Percentiles rank a stretch among this genome's conserved stretches.
These are phyloP conservation scores for Lycium barbarum DNA, from an alignment of 257 asterid genomes.

Conservation along the genomic window DNA sequence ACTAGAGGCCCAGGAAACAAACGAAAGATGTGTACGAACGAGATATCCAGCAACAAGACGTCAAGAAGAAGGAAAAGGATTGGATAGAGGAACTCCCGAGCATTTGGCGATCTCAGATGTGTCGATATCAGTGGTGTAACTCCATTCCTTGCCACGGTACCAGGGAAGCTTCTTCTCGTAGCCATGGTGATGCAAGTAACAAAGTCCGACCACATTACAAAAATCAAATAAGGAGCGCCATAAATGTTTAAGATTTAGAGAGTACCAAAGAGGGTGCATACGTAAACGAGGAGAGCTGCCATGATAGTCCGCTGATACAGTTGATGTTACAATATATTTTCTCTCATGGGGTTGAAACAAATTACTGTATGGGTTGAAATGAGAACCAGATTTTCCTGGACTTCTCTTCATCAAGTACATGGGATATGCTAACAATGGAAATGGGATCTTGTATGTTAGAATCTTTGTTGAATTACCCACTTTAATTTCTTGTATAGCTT, in stretches of 20 bases:
- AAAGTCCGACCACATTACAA: constrained; percentile 77
- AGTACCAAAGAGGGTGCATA: constrained; percentile 53
- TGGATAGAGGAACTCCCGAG: too few species aligned
- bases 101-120: too few species aligned
- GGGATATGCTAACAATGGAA: constrained; percentile 55
- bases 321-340: constrained; percentile 59
- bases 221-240: constrained; percentile 76
- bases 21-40: too few species aligned
- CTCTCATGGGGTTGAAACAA: constrained; percentile 73
- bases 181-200: constrained; percentile 93
- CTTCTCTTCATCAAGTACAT: constrained; percentile 69
- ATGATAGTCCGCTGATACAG: constrained; percentile 73
- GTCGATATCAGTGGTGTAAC: too few species aligned
- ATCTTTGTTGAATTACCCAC: constrained; percentile 44
- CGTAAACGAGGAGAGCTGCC: constrained; percentile 53
- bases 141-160: constrained; percentile 95
- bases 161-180: constrained; percentile 82
- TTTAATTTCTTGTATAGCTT: constrained; percentile 43
- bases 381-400: constrained; percentile 94
- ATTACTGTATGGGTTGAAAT: constrained; percentile 76
- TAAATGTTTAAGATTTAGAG: constrained; percentile 61
- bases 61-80: too few species aligned
- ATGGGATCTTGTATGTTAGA: constrained; percentile 51
- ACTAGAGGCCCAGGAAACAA: too few species aligned
- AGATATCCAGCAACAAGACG: too few species aligned